Evolutionary conservation across 2,329 filamentous ascomycete genomes (phyloP).

Genomic region (Aspergillus puulaauensis): DNA sequence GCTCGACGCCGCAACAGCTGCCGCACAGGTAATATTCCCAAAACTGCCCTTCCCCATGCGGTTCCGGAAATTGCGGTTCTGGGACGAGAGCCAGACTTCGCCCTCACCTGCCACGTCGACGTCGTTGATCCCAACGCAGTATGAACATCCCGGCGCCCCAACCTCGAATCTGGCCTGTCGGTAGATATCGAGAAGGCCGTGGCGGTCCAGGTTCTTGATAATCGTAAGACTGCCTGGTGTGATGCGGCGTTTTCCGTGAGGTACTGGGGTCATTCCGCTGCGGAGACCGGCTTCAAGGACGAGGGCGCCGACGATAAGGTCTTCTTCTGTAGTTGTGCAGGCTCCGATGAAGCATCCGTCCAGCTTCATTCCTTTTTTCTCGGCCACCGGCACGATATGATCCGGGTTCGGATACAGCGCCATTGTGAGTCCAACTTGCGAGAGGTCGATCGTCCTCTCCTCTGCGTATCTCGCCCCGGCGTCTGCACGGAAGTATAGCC

Average conservation of each 20-base stretch:
- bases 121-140: background rate
- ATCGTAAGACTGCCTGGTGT: background rate
- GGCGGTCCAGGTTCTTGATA: background rate
- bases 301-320: background rate
- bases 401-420: background rate
- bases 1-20: too few species aligned
- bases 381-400: background rate
- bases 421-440: background rate
- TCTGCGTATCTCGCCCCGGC: background rate
- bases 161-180: background rate
- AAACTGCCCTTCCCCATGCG: background rate
- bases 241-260: background rate
- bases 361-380: background rate
- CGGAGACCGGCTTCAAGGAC: background rate
- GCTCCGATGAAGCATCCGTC: constrained; percentile 1
- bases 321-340: constrained; percentile 1
- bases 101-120: background rate
- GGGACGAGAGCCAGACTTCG: background rate
- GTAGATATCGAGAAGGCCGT: background rate
- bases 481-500: background rate
- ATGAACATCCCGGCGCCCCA: background rate
- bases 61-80: constrained; percentile 2
- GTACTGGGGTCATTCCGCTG: background rate
- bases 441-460: background rate
- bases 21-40: too few species aligned